Conservation (phyloP, 345 rosid species). For the Aquilaria yunnanensis region DNA sequence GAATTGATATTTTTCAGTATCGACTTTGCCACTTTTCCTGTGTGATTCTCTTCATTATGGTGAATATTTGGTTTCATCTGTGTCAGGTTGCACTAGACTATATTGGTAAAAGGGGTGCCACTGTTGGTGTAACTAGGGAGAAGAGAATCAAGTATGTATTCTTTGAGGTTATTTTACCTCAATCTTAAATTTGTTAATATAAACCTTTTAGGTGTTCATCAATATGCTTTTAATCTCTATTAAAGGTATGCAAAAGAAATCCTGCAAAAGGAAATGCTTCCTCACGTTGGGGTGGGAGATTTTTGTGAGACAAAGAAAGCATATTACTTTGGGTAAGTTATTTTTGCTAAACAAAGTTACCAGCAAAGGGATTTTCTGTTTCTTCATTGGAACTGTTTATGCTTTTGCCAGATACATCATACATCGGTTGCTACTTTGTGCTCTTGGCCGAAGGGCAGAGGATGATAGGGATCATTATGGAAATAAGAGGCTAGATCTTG, state of each 20-base stretch:
- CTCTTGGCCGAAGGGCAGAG: constrained; percentile 90
- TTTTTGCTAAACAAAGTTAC: no score
- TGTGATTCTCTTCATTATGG: background rate
- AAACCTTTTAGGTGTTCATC: constrained; percentile 17
- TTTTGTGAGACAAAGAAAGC: constrained; percentile 97
- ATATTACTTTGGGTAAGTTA: constrained; percentile 83
- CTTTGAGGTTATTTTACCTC: constrained; percentile 16
- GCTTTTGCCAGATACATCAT: constrained; percentile 59
- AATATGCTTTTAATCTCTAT: constrained; percentile 19
- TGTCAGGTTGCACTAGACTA: constrained; percentile 94
- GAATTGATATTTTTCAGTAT: background rate
- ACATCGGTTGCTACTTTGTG: constrained; percentile 90
- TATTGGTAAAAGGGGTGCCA: constrained; percentile 96
- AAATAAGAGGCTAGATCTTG: constrained; percentile 99
- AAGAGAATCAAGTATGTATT: constrained; percentile 89
- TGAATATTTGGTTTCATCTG: constrained; percentile 4
- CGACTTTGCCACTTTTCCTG: background rate
- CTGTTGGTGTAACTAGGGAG: constrained; percentile 92
- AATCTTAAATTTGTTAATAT: constrained; percentile 12
- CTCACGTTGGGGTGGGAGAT: constrained; percentile 93
- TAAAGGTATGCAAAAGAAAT: constrained; percentile 93
- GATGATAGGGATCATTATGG: constrained; percentile 99
- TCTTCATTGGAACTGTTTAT: constrained; percentile 12
- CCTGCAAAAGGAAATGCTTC: constrained; percentile 99
- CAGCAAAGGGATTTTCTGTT: background rate